Evolutionary conservation across 495 filamentous ascomycete genomes (phyloP), one percentile per base, ranked within the genome.

Genomic region (Cercophora samala): DNA sequence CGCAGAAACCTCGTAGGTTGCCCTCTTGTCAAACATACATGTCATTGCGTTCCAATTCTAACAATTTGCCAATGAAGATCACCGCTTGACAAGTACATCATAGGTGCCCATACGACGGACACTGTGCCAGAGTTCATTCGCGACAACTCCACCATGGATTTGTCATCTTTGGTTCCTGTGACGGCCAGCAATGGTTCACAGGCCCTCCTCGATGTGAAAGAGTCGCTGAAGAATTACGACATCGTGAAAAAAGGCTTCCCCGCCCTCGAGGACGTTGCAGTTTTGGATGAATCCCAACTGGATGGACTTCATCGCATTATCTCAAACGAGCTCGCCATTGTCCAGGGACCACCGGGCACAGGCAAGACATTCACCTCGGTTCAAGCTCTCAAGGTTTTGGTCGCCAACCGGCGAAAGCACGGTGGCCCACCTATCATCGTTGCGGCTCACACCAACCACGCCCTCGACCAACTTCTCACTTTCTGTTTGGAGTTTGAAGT

Each of bases 331-430:
- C 70, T 99, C 0, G 85, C 92, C 2, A 89, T 99, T 51, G 79
- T 97, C 0, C 94, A 97, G 78, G 94, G 94, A 0, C 94, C 94
- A 8, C 94, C 94, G 4, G 94, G 94, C 0, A 97, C 93, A 2
- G 94, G 94, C 15, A 96, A 96, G 71, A 96, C 93, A 0, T 87
- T 87, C 68, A 87, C 91, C 0, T 93, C 92, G 0, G 84, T 93
- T 0, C 74, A 86, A 52, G 91, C 91, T 1, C 73, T 97, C 29
- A 87, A 85, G 56, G 80, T 90, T 4, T 74, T 96, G 61, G 77
- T 97, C 78, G 78, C 9, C 84, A 91, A 74, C n/a, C 71, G 70
- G 11, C 66, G 66, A 1, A 67, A 32, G 13, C 29, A 59, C 2
- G 62, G 69, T 4, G 69, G 63, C 52, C 76, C 77, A 11, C 76